Base-by-base conservation (phyloP, 1,139 yeast species). In the Tardiomyces digboiensis region DNA sequence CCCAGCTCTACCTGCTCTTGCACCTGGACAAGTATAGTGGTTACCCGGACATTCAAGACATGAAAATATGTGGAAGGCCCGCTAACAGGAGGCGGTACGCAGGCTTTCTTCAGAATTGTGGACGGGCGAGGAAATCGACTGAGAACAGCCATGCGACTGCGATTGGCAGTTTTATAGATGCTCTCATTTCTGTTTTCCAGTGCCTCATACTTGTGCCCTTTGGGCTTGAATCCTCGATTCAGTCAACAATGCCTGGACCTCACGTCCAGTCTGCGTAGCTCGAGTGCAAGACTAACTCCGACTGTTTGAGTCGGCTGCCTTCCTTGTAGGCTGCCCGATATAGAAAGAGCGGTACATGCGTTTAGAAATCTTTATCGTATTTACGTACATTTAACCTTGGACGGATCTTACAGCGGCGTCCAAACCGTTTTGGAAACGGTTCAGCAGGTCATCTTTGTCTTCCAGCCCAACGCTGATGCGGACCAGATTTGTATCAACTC, bases 381-480 rank as follows among this genome's bases (percentile, higher is more conserved):
- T 16, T 26, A 26, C 14, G 33, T 26, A 36, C 19, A n/a, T 46
- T 47, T 22, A 7, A 21, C 21, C 19, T 14, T 22, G 20, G 29
- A 23, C 19, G 3, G n/a, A n/a, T n/a, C n/a, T 33, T 29, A 29
- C 36, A 12, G 46, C 46, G 10, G 36, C 46, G 12, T 55, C 57
- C 21, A 71, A 52, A 36, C 72, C 72, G 20, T 56, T 45, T 43
- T 64, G 58, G 44, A 76, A 60, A 29, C 65, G 61, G 29, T 61
- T 58, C 38, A 75, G 53, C 45, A 75, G 66, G 29, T 61, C 62
- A 39, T 65, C 62, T 42, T 68, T 66, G n/a, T 65, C 70, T 44
- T 66, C 68, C 33, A 78, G 57, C 0, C 98, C 98, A 44, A 91
- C 78, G 58, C 95, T 84, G 45, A 91, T 75, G 59, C 98, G 74